Evolutionary conservation across 1,284 basidiomycete genomes (phyloP).

Genomic region (Sanghuangporus sanghuang): DNA sequence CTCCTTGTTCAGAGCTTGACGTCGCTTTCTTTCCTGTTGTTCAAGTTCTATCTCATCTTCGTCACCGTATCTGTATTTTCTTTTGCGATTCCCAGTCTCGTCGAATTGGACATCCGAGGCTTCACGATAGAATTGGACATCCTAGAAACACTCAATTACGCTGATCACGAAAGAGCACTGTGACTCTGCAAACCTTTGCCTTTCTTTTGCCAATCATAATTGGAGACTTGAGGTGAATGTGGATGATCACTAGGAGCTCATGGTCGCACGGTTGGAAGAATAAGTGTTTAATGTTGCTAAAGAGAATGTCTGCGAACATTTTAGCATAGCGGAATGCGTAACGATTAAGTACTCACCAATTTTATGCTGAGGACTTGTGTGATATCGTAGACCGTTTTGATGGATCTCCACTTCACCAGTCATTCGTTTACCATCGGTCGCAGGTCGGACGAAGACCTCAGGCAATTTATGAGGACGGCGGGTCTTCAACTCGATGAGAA

Average conservation of each 20-base stretch:
- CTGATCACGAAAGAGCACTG: conserved; percentile 3
- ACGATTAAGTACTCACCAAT: conserved; percentile 55
- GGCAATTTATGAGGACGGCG: conserved; percentile 79
- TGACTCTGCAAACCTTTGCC: conserved; percentile 58
- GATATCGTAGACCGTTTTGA: conserved; percentile 94
- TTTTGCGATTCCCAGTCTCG: conserved; percentile 97
- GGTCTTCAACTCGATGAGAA: conserved; percentile 82
- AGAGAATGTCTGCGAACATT: conserved; percentile 71
- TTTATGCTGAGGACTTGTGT: conserved; percentile 77
- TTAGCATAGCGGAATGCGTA: conserved; percentile 6
- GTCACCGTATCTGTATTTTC: conserved; percentile 95
- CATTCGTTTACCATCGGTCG: conserved; percentile 87
- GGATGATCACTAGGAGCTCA: conserved; percentile 92
- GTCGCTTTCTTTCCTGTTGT: conserved; percentile 90
- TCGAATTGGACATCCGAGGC: conserved; percentile 98
- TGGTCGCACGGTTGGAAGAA: conserved; percentile 99
- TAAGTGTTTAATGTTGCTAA: conserved; percentile 97
- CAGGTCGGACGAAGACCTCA: conserved; percentile 92
- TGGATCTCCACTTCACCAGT: conserved; percentile 98
- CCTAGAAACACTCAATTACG: conserved; percentile 39
- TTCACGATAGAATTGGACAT: conserved; percentile 98
- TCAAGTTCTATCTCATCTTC: conserved; percentile 99
- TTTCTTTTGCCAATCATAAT: conserved; percentile 99
- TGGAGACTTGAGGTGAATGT: conserved; percentile 91
- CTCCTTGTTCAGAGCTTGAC: conserved; percentile 90